Conservation (phyloP, 805 yeast genomes). For the Wickerhamiella qilinensis region DNA sequence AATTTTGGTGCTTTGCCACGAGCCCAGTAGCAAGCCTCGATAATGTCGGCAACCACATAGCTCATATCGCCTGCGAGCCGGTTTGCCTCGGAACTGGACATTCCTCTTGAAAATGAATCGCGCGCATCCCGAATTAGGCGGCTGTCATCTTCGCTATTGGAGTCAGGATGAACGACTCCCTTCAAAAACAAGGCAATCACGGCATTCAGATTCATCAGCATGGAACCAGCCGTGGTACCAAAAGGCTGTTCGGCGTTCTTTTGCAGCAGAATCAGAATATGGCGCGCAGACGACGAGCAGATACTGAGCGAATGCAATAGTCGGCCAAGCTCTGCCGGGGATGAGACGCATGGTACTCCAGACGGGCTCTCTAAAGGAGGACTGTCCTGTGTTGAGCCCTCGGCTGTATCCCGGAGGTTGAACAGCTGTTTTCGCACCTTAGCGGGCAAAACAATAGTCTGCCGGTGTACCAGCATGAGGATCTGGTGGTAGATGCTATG, state of each 20-base stretch:
- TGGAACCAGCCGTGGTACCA: background rate
- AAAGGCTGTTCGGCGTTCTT: background rate
- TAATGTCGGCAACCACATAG: background rate
- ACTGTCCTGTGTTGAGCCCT: background rate
- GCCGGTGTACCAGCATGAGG: conserved; percentile 10
- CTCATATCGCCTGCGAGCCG: background rate
- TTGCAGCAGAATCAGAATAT: background rate
- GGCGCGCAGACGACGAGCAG: background rate
- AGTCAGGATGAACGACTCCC: conserved; percentile 2
- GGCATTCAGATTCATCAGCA: background rate
- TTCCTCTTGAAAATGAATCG: background rate
- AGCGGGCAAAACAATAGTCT: conserved; percentile 14
- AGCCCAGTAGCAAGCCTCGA: background rate
- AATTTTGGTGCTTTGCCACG: background rate
- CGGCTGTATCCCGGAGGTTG: background rate
- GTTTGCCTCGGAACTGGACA: background rate
- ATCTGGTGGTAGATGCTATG: conserved; percentile 8
- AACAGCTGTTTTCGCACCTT: conserved; percentile 4
- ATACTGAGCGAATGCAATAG: background rate
- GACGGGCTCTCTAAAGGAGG: background rate
- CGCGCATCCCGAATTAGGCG: background rate
- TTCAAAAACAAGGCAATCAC: conserved; percentile 3
- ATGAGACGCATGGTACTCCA: background rate
- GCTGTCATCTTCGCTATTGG: conserved; percentile 2
- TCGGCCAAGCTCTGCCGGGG: background rate